A percentile compares a stretch with the other conserved stretches of the same genome.
These are phyloP conservation scores for Teratosphaeria destructans DNA, from an alignment of 2,329 filamentous ascomycete species.

Conservation along the genomic window DNA sequence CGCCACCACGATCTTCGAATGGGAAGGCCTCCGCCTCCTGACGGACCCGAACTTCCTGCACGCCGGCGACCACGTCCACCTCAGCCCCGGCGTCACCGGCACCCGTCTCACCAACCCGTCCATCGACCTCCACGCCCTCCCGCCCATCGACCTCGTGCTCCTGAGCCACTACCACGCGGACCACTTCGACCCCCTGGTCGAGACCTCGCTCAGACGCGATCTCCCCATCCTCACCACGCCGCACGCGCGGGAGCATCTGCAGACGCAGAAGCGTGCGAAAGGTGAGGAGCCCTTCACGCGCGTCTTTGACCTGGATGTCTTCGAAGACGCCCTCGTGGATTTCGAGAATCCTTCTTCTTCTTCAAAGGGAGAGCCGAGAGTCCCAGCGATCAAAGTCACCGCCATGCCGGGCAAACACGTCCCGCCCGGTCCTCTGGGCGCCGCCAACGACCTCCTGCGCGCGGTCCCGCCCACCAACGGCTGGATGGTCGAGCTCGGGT, in stretches of 20 bases:
- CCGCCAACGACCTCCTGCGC: slow-evolving; percentile 38
- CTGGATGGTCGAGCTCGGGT: slow-evolving; percentile 55
- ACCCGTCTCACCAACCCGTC: slow-evolving; percentile 48
- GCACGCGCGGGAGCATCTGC: slow-evolving; percentile 47
- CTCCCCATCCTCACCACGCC: slow-evolving; percentile 55
- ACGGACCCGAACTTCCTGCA: slow-evolving; percentile 57
- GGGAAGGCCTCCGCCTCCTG: slow-evolving; percentile 43
- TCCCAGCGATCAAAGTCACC: slow-evolving; percentile 42
- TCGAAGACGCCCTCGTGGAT: slow-evolving; percentile 41
- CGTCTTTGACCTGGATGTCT: slow-evolving; percentile 47
- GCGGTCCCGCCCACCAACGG: slow-evolving; percentile 55
- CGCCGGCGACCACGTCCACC: slow-evolving; percentile 54
- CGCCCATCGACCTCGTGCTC: slow-evolving; percentile 49
- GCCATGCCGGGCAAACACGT: slow-evolving; percentile 58
- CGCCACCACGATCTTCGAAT: slow-evolving; percentile 47
- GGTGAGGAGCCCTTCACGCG: slow-evolving; percentile 41
- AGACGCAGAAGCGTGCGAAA: slow-evolving; percentile 27
- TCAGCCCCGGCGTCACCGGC: slow-evolving; percentile 52
- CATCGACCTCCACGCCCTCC: slow-evolving; percentile 49
- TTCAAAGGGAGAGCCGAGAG: slow-evolving; percentile 10
- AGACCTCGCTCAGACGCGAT: slow-evolving; percentile 39
- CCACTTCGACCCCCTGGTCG: slow-evolving; percentile 46
- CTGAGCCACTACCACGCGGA: slow-evolving; percentile 56
- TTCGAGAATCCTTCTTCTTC: slow-evolving; percentile 15
- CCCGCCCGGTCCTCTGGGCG: slow-evolving; percentile 32